A percentile compares a stretch with the other conserved stretches of the same genome.
Evolutionary conservation across 2,329 filamentous ascomycete genomes (phyloP).

Genomic region (Pochonia chlamydosporia): DNA sequence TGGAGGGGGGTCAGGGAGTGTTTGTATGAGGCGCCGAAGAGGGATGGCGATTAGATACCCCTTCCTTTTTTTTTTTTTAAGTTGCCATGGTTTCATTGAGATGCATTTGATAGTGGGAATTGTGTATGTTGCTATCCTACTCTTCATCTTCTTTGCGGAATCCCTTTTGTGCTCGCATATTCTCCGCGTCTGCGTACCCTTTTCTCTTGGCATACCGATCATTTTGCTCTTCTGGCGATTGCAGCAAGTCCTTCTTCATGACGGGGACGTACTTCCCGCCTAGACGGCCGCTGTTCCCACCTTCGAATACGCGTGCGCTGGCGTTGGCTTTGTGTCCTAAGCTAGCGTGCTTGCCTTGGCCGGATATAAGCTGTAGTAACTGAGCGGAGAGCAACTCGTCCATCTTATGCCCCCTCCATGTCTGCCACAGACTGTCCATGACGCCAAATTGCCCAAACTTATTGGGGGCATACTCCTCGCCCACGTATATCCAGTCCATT

Average conservation of each 20-base stretch:
- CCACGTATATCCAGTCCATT: constrained; percentile 73
- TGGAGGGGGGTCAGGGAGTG: constrained; percentile 83
- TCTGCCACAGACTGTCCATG: constrained; percentile 71
- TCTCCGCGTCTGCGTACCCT: constrained; percentile 48
- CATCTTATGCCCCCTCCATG: constrained; percentile 81
- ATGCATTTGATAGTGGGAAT: no score
- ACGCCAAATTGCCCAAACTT: constrained; percentile 63
- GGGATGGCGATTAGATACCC: constrained; percentile 14
- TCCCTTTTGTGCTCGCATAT: constrained; percentile 33
- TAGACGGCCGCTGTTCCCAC: constrained; percentile 44
- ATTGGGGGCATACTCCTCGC: constrained; percentile 53
- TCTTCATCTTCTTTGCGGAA: constrained; percentile 23
- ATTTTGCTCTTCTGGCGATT: constrained; percentile 49
- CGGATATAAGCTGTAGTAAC: constrained; percentile 58
- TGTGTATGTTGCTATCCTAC: constrained; percentile 15
- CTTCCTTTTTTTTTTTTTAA: not conserved
- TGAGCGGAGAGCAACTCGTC: constrained; percentile 78
- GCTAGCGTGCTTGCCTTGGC: constrained; percentile 32
- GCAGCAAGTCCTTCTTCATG: constrained; percentile 42
- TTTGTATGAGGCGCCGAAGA: constrained; percentile 56
- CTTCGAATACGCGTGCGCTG: constrained; percentile 42
- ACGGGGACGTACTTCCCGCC: constrained; percentile 51
- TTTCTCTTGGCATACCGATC: constrained; percentile 56
- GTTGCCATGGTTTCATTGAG: no score
- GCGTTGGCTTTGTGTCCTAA: constrained; percentile 16